phyloP scores from a whole-genome alignment of 164 flowering plant genomes.

The Macadamia tetraphylla region DNA sequence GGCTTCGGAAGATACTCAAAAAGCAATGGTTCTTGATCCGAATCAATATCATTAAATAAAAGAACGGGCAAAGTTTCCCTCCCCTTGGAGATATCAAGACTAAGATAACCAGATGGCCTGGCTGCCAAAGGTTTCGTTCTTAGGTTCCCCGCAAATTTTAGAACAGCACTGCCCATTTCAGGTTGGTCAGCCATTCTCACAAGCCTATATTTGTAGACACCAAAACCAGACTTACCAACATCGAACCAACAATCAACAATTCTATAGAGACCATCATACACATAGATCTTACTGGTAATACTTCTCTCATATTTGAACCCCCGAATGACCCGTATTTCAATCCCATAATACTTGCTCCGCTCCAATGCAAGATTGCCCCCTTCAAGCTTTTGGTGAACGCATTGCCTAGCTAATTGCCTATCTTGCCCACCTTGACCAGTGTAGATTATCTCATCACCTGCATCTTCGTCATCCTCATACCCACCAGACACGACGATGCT shows the following conservation, averaged over 20 bases:
- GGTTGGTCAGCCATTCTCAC: constrained; percentile 66
- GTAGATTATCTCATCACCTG: constrained; percentile 63
- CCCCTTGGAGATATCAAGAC: constrained; percentile 57
- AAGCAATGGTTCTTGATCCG: constrained; percentile 47
- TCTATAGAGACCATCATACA: constrained; percentile 85
- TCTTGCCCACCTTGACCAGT: constrained; percentile 88
- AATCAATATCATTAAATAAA: constrained; percentile 74
- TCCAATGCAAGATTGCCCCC: constrained; percentile 87
- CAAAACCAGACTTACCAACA: constrained; percentile 83
- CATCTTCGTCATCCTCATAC: constrained; percentile 82
- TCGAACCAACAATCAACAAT: constrained; percentile 70
- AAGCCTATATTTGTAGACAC: constrained; percentile 77
- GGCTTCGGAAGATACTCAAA: constrained; percentile 53
- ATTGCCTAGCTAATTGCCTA: constrained; percentile 31
- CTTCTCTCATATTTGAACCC: constrained; percentile 56
- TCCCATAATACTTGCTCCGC: constrained; percentile 71
- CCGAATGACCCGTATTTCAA: constrained; percentile 82
- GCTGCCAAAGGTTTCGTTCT: constrained; percentile 38
- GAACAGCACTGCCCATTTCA: constrained; percentile 69
- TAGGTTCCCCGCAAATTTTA: constrained; percentile 51
- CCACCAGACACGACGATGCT: constrained; percentile 89
- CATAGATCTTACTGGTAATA: constrained; percentile 53
- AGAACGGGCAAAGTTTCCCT: constrained; percentile 63
- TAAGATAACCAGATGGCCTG: constrained; percentile 58
- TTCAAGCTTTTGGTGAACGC: constrained; percentile 63